These are phyloP conservation scores for Leccinum pallidistipes DNA, from an alignment of 1,284 basidiomycete genomes.

Conservation along the genomic window DNA sequence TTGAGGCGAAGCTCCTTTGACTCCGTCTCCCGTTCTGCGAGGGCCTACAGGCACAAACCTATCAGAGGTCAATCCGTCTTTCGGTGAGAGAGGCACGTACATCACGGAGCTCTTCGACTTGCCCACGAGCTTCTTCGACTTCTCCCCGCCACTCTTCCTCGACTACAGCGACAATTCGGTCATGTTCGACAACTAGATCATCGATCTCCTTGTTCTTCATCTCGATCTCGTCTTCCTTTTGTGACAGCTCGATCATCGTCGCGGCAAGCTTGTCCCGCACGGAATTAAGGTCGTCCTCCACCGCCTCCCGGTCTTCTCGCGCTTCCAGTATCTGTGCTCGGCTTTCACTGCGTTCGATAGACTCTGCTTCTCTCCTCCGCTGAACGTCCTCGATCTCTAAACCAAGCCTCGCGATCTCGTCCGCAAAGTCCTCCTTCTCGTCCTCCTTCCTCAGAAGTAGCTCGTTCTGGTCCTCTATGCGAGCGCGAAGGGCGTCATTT, in stretches of 20 bases:
- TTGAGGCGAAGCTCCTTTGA: constrained; percentile 71
- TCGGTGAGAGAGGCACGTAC: constrained; percentile 41
- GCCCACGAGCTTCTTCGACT: constrained; percentile 66
- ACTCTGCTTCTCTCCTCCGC: constrained; percentile 58
- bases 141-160: constrained; percentile 80
- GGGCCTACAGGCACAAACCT: constrained; percentile 43
- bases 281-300: constrained; percentile 72
- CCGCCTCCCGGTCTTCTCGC: constrained; percentile 66
- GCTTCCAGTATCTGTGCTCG: constrained; percentile 69
- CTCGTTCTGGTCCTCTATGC: constrained; percentile 63
- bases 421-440: constrained; percentile 68
- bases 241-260: constrained; percentile 75
- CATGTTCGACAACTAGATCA: constrained; percentile 65
- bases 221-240: constrained; percentile 81
- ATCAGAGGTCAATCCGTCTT: constrained; percentile 7
- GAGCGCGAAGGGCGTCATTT: constrained; percentile 58
- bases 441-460: constrained; percentile 58
- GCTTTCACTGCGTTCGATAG: constrained; percentile 66
- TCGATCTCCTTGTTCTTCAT: constrained; percentile 71
- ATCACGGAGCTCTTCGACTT: constrained; percentile 76
- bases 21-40: constrained; percentile 74
- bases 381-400: constrained; percentile 71
- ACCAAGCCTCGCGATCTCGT: constrained; percentile 60
- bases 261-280: constrained; percentile 76
- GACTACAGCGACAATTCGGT: constrained; percentile 63